These are phyloP conservation scores for Naganishia sp. DNA, from an alignment of 1,284 basidiomycete species.

Conservation along the genomic window DNA sequence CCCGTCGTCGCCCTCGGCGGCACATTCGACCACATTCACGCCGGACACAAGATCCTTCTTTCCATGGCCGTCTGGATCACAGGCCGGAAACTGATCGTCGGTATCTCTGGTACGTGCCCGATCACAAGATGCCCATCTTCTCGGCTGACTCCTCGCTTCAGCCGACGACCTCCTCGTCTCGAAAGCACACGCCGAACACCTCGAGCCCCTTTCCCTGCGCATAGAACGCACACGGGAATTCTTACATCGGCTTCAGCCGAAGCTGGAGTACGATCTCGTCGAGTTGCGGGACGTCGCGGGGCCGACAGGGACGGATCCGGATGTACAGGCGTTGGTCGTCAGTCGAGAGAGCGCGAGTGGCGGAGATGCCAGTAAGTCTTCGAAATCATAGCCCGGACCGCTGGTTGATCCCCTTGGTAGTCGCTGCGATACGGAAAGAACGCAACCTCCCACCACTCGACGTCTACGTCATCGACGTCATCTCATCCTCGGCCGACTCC, in stretches of 20 bases:
- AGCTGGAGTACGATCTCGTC: conserved; percentile 63
- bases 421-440: conserved; percentile 63
- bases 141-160: conserved; percentile 41
- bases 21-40: conserved; percentile 96
- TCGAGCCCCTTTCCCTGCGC: conserved; percentile 68
- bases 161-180: conserved; percentile 72
- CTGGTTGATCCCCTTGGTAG: conserved; percentile 52
- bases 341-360: conserved; percentile 80
- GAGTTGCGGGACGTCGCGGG: conserved; percentile 80
- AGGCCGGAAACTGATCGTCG: conserved; percentile 77
- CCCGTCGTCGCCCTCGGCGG: conserved; percentile 61
- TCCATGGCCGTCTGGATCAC: conserved; percentile 86
- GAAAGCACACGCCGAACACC: conserved; percentile 69
- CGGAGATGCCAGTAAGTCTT: conserved; percentile 63
- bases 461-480: conserved; percentile 81
- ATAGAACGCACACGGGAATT: conserved; percentile 64
- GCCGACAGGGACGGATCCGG: conserved; percentile 77
- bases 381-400: too few species aligned
- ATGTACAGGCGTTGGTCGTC: conserved; percentile 83
- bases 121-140: not conserved
- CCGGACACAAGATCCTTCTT: conserved; percentile 95
- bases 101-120: conserved; percentile 68
- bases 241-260: conserved; percentile 66
- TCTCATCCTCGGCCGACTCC: conserved; percentile 64
- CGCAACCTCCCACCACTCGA: conserved; percentile 64